Conservation (phyloP, 2,329 filamentous ascomycete genomes). For the Aspergillus sp. region DNA sequence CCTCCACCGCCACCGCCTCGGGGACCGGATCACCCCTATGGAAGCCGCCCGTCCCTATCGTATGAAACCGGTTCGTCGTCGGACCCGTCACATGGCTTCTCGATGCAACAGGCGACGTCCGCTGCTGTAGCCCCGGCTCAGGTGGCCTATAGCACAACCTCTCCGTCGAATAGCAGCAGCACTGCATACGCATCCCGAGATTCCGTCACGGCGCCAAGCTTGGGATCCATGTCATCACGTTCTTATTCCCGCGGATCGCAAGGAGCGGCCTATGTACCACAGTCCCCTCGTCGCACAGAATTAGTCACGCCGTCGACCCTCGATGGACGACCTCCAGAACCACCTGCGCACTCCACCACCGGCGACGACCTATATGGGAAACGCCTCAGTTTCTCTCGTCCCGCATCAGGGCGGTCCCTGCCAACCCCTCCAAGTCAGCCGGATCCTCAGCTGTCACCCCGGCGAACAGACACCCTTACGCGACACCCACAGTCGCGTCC, state of each 20-base stretch:
- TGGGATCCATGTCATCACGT: slow-evolving; percentile 13
- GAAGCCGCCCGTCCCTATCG: slow-evolving; percentile 25
- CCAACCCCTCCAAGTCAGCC: slow-evolving; percentile 45
- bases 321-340: slow-evolving; percentile 27
- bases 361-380: slow-evolving; percentile 19
- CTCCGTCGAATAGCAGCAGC: slow-evolving; percentile 13
- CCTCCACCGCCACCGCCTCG: slow-evolving; percentile 35
- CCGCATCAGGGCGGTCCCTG: slow-evolving; percentile 32
- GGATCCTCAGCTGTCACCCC: slow-evolving; percentile 42
- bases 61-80: slow-evolving; percentile 7
- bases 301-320: slow-evolving; percentile 8
- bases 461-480: slow-evolving; percentile 45
- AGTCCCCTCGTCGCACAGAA: slow-evolving; percentile 17
- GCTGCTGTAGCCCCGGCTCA: slow-evolving; percentile 18
- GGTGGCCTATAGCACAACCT: slow-evolving; percentile 17
- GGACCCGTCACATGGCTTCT: slow-evolving; percentile 11
- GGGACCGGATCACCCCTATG: slow-evolving; percentile 30
- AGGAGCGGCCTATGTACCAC: slow-evolving; percentile 16
- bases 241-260: slow-evolving; percentile 17
- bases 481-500: slow-evolving; percentile 52
- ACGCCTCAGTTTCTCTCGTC: slow-evolving; percentile 21
- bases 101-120: slow-evolving; percentile 15
- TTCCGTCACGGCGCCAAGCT: slow-evolving; percentile 11
- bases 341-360: slow-evolving; percentile 23
- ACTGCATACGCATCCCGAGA: slow-evolving; percentile 17